phyloP scores from a whole-genome alignment of 352 stramenopile genomes.

The Pythium apleroticum region DNA sequence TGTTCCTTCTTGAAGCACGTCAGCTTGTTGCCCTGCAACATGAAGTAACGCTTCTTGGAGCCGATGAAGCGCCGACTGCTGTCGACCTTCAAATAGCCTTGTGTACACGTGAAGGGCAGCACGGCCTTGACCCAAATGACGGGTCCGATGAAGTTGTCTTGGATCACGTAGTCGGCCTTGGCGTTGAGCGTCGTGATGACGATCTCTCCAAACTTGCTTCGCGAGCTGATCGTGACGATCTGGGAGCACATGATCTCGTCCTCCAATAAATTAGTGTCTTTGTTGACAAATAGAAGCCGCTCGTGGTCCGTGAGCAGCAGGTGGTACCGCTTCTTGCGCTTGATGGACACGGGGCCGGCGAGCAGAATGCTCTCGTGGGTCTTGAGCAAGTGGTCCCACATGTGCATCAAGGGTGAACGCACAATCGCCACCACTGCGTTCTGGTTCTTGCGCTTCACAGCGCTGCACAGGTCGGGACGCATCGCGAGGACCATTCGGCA shows the following conservation, averaged over 20 bases:
- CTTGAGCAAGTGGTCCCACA: constrained; percentile 84
- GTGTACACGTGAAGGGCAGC: constrained; percentile 83
- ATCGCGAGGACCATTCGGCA: constrained; percentile 80
- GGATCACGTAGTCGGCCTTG: constrained; percentile 69
- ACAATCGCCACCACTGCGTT: constrained; percentile 83
- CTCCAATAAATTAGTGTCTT: constrained; percentile 87
- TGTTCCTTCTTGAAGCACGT: constrained; percentile 43
- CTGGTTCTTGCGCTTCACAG: constrained; percentile 78
- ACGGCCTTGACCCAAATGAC: constrained; percentile 86
- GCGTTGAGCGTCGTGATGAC: constrained; percentile 64
- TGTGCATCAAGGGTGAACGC: constrained; percentile 77
- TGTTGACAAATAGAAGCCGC: constrained; percentile 85
- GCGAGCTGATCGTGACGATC: constrained; percentile 85
- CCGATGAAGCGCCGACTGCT: constrained; percentile 76
- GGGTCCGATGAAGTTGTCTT: constrained; percentile 85
- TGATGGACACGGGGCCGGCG: constrained; percentile 72
- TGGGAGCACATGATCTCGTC: constrained; percentile 88
- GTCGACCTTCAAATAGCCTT: constrained; percentile 78
- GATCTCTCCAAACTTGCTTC: constrained; percentile 75
- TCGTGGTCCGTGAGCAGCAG: constrained; percentile 84
- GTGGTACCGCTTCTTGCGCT: constrained; percentile 86
- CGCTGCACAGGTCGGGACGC: constrained; percentile 69
- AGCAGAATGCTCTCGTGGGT: constrained; percentile 81
- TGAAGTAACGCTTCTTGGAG: constrained; percentile 86
- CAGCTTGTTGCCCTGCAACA: constrained; percentile 37